A percentile compares a stretch with the other conserved stretches of the same genome.
phyloP scores from a whole-genome alignment of 257 asterid genomes.

The Salvia splendens region DNA sequence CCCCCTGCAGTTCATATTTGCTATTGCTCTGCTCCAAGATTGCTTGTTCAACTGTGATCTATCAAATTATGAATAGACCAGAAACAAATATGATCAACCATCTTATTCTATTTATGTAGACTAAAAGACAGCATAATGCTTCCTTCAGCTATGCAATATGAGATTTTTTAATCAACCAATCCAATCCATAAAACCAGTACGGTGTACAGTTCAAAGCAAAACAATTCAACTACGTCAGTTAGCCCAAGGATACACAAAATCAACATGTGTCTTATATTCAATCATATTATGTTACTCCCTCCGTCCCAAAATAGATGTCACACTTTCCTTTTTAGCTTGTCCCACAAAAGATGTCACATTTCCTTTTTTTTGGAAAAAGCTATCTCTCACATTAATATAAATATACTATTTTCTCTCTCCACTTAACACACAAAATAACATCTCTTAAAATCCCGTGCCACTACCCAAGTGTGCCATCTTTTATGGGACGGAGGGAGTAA shows the following conservation, averaged over 20 bases:
- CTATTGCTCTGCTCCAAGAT: conserved; percentile 92
- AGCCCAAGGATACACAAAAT: conserved; percentile 19
- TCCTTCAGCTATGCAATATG: conserved; percentile 9
- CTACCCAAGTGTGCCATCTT: no score
- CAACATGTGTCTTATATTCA: neutral
- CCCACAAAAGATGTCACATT: no score
- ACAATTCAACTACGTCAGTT: conserved; percentile 2
- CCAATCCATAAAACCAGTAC: neutral
- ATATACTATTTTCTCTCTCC: no score
- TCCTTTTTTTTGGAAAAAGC: no score
- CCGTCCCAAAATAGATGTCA: no score
- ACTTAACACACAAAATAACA: no score
- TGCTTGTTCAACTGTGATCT: conserved; percentile 94
- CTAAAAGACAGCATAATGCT: conserved; percentile 4
- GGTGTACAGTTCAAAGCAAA: neutral
- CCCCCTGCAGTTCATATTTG: conserved; percentile 98
- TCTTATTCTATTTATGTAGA: conserved; percentile 20
- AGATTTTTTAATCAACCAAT: conserved; percentile 12
- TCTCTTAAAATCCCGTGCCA: no score
- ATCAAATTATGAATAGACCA: conserved; percentile 38
- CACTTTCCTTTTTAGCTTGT: no score
- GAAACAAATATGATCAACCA: conserved; percentile 33
- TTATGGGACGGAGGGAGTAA: no score
- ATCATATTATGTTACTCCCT: neutral
- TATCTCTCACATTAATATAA: no score